phyloP scores from a whole-genome alignment of 2,329 filamentous ascomycete species.

The Fusarium floridanum region DNA sequence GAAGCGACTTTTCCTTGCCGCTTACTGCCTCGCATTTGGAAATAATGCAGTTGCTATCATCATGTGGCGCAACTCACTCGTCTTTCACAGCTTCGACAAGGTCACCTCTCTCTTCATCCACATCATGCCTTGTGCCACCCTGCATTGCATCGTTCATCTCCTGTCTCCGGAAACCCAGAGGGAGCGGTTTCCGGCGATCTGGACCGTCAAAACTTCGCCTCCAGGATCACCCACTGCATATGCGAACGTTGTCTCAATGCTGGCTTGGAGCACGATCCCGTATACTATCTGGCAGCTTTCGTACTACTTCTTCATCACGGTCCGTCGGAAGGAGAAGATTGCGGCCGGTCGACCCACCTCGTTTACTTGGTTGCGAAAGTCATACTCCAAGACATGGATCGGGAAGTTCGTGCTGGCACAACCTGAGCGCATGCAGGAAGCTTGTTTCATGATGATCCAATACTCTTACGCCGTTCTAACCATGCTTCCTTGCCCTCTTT shows the following conservation, averaged over 20 bases:
- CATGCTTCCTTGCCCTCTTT: conserved; percentile 93
- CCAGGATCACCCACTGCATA: conserved; percentile 85
- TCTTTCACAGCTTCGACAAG: conserved; percentile 99
- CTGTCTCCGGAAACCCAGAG: conserved; percentile 74
- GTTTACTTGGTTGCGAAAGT: conserved; percentile 95
- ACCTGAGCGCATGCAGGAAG: conserved; percentile 82
- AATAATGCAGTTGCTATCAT: conserved; percentile 98
- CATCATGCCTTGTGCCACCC: conserved; percentile 95
- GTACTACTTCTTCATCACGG: conserved; percentile 96
- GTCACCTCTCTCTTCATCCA: conserved; percentile 99
- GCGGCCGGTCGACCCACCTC: conserved; percentile 94
- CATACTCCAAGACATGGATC: conserved; percentile 90
- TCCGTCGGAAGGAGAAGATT: conserved; percentile 95
- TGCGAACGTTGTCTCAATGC: conserved; percentile 82
- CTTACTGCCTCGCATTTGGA: conserved; percentile 92
- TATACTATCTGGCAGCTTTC: conserved; percentile 93
- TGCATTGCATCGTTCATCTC: conserved; percentile 93
- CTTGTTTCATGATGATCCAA: conserved; percentile 96
- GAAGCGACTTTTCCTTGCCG: conserved; percentile 90
- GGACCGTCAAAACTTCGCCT: conserved; percentile 77
- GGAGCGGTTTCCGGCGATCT: conserved; percentile 85
- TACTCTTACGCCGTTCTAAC: conserved; percentile 91
- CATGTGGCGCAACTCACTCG: conserved; percentile 98
- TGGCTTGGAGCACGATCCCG: conserved; percentile 92
- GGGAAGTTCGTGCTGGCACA: conserved; percentile 86